Percentiles rank a stretch among this genome's conserved stretches.
Evolutionary conservation across 192 early-diverging fungal species (phyloP).

Genomic region (Coemansia sp.): DNA sequence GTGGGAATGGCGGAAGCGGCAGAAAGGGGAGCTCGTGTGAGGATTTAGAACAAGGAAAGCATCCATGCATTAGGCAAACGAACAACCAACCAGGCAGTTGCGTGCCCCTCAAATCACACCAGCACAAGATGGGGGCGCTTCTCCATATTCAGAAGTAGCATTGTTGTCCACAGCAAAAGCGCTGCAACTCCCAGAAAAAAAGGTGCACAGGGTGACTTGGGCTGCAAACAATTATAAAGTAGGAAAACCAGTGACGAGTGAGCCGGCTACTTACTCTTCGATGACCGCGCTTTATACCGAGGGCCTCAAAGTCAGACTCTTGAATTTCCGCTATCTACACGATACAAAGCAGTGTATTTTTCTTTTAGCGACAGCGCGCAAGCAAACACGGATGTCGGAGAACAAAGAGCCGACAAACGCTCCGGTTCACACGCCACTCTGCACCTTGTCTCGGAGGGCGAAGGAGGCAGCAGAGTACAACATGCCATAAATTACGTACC

Average conservation of each 20-base stretch:
- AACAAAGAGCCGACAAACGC: background rate
- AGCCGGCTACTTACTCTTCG: constrained; percentile 42
- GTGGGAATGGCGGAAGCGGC: background rate
- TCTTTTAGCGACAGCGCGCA: background rate
- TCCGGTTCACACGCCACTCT: background rate
- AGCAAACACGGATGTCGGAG: no score
- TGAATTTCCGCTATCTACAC: constrained; percentile 49
- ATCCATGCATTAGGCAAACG: background rate
- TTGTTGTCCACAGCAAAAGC: background rate
- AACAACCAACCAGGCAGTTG: background rate
- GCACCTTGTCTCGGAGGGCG: background rate
- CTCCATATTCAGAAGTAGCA: constrained; percentile 5
- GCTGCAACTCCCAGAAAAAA: background rate
- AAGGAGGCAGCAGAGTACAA: background rate
- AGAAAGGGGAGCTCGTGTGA: constrained; percentile 1
- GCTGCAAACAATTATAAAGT: background rate
- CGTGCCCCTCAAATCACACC: background rate
- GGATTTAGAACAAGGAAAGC: background rate
- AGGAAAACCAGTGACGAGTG: background rate
- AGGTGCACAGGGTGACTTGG: background rate
- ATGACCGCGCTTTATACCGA: constrained; percentile 52
- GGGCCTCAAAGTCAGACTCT: constrained; percentile 51
- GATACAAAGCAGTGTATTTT: background rate
- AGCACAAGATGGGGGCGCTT: background rate
- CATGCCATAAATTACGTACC: constrained; percentile 24